Evolutionary conservation across 805 yeast species (phyloP), one percentile per base, ranked within the genome.

Genomic region (Kuraishia capsulata): DNA sequence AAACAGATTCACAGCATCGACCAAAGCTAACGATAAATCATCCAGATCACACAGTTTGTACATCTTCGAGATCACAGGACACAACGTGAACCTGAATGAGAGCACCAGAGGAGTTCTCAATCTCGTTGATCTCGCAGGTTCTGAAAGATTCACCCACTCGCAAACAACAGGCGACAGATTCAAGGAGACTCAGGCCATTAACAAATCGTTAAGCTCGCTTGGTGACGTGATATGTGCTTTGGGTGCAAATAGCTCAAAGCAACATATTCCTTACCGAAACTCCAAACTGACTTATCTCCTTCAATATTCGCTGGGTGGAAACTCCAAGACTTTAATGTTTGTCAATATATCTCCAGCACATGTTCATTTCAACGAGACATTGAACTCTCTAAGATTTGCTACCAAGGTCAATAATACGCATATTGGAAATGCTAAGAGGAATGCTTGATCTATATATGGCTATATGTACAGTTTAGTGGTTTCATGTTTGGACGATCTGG

Each of bases 31-130:
- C 53, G 83, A 78, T 39, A 71, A 82, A 29, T 89, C 97, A 1
- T 90, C 97, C 0, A 70, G 98, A 49, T 90, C 97, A 0, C 98
- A 90, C 56, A 79, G 85, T 3, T 79, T 90, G 1, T 88, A 85
- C 48, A 78, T 75, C 9, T 63, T 92, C 3, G 61, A 67, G 14
- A 61, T 90, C 11, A 40, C 53, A 2, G 94, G 96, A 0, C 38
- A 35, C 3, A 76, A 84, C 50, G 16, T 44, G 2, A 49, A 51
- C 8, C 74, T 81, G 0, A 73, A 74, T 0, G 73, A 73, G 21
- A 42, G 44, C 1, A 56, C 71, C 2, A 49, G 60, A 13, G 92
- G 96, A 9, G 68, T 73, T 2, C 62, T 90, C 41, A 89, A 90
- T 51, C 62, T 90, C 39, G 78, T 92, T 36, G 98, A 90, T 59